Conservation (phyloP, 2,329 filamentous ascomycete species). For the Neoarthrinium moseri region DNA sequence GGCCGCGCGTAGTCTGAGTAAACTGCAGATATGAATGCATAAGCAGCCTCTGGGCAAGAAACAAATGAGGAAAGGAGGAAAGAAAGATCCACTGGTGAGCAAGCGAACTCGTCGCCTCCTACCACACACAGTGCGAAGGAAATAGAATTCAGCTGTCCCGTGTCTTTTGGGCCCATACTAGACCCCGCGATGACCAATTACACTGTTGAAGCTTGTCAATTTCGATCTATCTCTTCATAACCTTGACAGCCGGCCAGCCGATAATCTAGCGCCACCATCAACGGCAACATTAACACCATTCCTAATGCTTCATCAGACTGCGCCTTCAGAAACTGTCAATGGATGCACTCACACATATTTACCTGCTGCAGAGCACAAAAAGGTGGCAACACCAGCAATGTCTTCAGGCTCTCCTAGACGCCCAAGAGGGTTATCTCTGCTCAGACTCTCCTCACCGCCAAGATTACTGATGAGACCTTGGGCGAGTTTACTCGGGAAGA, state of each 20-base stretch:
- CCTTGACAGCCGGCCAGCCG: conserved; percentile 25
- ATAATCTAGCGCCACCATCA: conserved; percentile 30
- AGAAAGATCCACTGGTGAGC: too few relatives aligned
- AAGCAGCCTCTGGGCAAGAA: too few relatives aligned
- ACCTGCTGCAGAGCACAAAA: conserved; percentile 49
- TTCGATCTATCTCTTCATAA: conserved; percentile 18
- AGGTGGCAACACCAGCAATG: conserved; percentile 59
- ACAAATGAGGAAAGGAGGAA: too few relatives aligned
- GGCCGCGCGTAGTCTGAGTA: too few relatives aligned
- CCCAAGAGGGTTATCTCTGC: conserved; percentile 50
- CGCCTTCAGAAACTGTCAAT: not conserved
- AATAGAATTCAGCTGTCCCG: too few relatives aligned
- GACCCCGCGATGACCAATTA: too few relatives aligned
- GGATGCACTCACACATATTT: conserved; percentile 42
- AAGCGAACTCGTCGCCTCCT: too few relatives aligned
- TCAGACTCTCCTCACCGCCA: conserved; percentile 54
- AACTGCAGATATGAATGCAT: too few relatives aligned
- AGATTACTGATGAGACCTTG: conserved; percentile 60
- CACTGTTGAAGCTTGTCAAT: too few relatives aligned
- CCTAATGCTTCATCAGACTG: conserved; percentile 17
- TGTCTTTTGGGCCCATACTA: too few relatives aligned
- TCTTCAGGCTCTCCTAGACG: conserved; percentile 57
- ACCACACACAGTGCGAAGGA: too few relatives aligned
- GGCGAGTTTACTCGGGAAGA: conserved; percentile 69
- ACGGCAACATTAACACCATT: conserved; percentile 35